Evolutionary conservation across 306 rosid genomes (phyloP), one percentile per base, ranked within the genome.

Genomic region (Clitoria ternatea): DNA sequence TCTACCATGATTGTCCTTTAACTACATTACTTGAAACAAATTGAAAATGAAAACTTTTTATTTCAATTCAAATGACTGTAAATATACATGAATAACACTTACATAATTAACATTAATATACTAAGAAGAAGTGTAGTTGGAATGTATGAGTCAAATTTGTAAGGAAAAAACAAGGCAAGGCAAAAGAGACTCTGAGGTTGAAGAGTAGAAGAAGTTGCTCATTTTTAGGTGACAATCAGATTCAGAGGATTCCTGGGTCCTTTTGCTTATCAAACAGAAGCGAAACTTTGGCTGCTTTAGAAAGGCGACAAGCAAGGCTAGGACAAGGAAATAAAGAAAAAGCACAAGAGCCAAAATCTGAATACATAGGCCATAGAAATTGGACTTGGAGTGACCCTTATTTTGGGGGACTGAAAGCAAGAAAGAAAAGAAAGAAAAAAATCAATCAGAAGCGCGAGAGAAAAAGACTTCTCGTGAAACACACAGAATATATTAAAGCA

Each of bases 281-380:
- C n/a, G 64, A 63, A 14, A 62, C 48, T 48, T 48, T 62, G 72
- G 55, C 57, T 30, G 24, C 70, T 74, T 82, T 82, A 59, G 66
- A 77, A 49, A 80, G 24, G 70, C 70, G 85, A 88, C 91, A 78
- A 78, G 67, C 61, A 73, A 37, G 4, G 45, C 40, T 35, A 6
- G 23, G 78, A 83, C 87, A 82, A 71, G 60, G 29, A 32, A 39
- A 42, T 49, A 44, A 54, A 78, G 61, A 37, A 72, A 61, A 85
- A 68, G 79, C 86, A 72, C 47, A 72, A 73, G 79, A 82, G 89
- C 87, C 86, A 84, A 86, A 76, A 52, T 74, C 14, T 56, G 61
- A 61, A 72, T 81, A 13, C 81, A 74, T 27, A 47, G 26, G 78
- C 67, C 70, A 54, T 65, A 4, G 22, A 61, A 43, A 56, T 64